Conservation (phyloP, 2,329 filamentous ascomycete species). For the Tolypocladium amazonense region DNA sequence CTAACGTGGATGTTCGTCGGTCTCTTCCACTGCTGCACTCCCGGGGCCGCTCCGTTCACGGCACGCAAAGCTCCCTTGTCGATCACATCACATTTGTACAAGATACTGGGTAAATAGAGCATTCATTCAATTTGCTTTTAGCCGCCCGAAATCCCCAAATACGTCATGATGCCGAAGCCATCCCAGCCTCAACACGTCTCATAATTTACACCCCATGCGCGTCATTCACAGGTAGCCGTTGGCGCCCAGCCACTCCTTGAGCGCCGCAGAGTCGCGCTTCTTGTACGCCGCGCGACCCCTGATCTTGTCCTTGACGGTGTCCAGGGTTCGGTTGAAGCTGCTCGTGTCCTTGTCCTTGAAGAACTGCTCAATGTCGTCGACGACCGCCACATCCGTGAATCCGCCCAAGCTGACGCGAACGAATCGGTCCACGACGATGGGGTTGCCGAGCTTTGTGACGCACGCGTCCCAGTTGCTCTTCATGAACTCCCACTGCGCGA, state of each 20-base stretch:
- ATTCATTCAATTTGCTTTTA: neutral
- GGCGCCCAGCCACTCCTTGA: conserved; percentile 69
- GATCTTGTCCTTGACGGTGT: conserved; percentile 78
- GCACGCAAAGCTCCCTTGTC: too few species aligned
- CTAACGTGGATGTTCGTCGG: too few species aligned
- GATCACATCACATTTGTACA: too few species aligned
- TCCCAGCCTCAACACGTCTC: neutral
- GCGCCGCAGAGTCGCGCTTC: conserved; percentile 58
- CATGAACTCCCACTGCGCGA: conserved; percentile 74
- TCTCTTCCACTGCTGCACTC: too few species aligned
- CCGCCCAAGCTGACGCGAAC: conserved; percentile 67
- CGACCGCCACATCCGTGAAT: conserved; percentile 60
- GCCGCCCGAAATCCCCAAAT: neutral
- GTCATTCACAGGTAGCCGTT: conserved; percentile 31
- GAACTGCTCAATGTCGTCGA: conserved; percentile 72
- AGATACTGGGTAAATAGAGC: too few species aligned
- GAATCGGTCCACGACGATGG: conserved; percentile 83
- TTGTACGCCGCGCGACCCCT: conserved; percentile 74
- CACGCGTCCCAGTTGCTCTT: conserved; percentile 73
- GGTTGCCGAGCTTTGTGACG: conserved; percentile 64
- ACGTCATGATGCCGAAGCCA: too few species aligned
- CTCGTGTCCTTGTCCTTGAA: conserved; percentile 79
- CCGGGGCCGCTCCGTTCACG: too few species aligned
- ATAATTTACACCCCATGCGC: neutral
- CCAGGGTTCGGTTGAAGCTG: conserved; percentile 76